Conservation (phyloP, 179 eudicot genomes). For the Vitellaria paradoxa region DNA sequence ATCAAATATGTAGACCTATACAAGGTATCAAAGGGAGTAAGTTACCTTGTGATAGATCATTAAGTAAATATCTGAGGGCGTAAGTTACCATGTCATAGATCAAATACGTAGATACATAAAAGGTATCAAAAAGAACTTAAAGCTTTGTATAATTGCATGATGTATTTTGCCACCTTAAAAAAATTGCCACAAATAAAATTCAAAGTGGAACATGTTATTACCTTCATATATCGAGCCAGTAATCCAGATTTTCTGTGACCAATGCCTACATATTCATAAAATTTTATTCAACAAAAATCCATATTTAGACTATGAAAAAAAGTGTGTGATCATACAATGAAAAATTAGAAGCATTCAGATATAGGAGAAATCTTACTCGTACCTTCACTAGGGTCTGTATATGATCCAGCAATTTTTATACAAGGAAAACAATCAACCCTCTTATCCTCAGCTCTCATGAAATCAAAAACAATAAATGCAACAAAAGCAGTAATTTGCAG, state of each 20-base stretch:
- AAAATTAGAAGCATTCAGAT: neutral
- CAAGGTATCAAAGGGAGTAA: neutral
- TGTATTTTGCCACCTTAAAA: neutral
- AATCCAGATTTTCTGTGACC: conserved; percentile 64
- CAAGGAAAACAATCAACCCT: conserved; percentile 97
- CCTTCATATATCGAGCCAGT: conserved; percentile 95
- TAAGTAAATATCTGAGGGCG: neutral
- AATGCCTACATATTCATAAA: conserved; percentile 43
- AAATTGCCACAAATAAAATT: conserved; percentile 6
- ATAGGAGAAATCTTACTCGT: neutral
- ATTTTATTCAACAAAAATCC: neutral
- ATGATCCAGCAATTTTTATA: conserved; percentile 49
- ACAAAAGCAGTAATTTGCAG: conserved; percentile 99
- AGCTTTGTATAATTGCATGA: neutral
- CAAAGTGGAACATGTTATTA: conserved; percentile 19
- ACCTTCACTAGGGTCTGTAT: conserved; percentile 43
- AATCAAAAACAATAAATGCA: conserved; percentile 87
- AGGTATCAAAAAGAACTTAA: neutral
- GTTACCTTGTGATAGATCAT: neutral
- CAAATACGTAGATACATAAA: neutral
- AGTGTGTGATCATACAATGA: neutral
- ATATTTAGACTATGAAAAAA: neutral
- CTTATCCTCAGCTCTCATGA: conserved; percentile 77
- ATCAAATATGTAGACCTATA: neutral
- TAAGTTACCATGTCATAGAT: neutral